These are phyloP conservation scores for Crithidia fasciculata DNA, from an alignment of 208 protist species.

Conservation along the genomic window DNA sequence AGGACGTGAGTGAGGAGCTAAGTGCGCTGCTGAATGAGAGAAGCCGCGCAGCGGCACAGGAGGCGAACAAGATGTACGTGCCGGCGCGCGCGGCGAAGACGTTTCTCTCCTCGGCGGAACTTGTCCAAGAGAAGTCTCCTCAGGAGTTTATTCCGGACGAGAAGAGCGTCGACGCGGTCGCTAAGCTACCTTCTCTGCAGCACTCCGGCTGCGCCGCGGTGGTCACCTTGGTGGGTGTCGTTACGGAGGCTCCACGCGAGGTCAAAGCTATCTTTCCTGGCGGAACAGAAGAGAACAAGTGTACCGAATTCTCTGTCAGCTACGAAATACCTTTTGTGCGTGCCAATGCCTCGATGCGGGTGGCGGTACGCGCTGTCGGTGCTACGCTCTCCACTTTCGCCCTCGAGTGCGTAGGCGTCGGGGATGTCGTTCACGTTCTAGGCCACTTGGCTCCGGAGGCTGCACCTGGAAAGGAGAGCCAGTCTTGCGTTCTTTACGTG, in stretches of 20 bases:
- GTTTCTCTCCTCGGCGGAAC: conserved; percentile 67
- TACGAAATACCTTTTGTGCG: conserved; percentile 66
- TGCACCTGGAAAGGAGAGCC: background rate
- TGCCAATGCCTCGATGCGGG: conserved; percentile 27
- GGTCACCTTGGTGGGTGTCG: conserved; percentile 67
- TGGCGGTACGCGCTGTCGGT: conserved; percentile 67
- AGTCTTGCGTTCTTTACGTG: conserved; percentile 53
- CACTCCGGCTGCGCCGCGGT: conserved; percentile 64
- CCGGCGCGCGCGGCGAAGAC: conserved; percentile 53
- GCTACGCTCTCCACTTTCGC: conserved; percentile 68
- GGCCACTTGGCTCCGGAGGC: conserved; percentile 65
- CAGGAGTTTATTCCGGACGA: conserved; percentile 70
- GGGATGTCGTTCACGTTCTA: conserved; percentile 84
- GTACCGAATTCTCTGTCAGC: conserved; percentile 57
- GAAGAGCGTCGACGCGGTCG: conserved; percentile 42
- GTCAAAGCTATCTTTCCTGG: conserved; percentile 15
- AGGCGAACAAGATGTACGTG: conserved; percentile 38
- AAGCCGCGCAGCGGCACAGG: conserved; percentile 9
- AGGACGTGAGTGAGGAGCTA: conserved; percentile 50
- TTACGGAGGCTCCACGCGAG: conserved; percentile 11
- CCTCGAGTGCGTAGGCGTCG: conserved; percentile 42
- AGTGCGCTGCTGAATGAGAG: conserved; percentile 38
- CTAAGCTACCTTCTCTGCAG: conserved; percentile 38
- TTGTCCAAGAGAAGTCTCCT: conserved; percentile 74
- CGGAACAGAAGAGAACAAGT: conserved; percentile 26